A percentile compares a stretch with the other conserved stretches of the same genome.
Evolutionary conservation across 2,329 filamentous ascomycete genomes (phyloP).

Genomic region (Trichoderma koningii): DNA sequence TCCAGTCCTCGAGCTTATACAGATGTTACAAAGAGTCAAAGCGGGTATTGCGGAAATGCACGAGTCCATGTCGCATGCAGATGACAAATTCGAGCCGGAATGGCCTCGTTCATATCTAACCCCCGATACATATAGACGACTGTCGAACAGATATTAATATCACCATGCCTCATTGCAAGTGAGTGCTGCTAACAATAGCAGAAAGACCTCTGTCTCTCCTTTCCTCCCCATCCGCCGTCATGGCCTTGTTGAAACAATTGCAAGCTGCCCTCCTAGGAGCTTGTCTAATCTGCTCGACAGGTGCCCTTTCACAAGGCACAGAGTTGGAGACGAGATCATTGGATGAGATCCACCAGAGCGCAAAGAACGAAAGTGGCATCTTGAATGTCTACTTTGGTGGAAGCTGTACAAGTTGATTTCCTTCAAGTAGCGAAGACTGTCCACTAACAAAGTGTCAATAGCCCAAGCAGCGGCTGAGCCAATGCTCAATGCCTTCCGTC

Average conservation of each 20-base stretch:
- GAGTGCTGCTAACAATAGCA: background rate
- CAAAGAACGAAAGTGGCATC: slow-evolving; percentile 4
- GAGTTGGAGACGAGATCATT: slow-evolving; percentile 6
- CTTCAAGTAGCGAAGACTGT: background rate
- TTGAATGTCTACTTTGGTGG: slow-evolving; percentile 14
- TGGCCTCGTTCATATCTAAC: background rate
- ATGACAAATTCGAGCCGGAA: background rate
- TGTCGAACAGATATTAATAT: background rate
- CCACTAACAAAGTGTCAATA: background rate
- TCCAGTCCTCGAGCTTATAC: too few species aligned
- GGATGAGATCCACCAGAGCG: background rate
- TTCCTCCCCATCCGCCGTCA: background rate
- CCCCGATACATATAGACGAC: background rate
- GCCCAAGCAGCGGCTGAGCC: slow-evolving; percentile 14
- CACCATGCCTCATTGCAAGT: background rate
- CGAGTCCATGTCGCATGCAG: background rate
- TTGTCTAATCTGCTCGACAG: background rate
- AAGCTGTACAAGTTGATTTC: background rate
- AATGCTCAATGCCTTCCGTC: slow-evolving; percentile 12
- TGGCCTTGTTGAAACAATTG: background rate
- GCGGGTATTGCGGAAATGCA: background rate
- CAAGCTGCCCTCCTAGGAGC: background rate
- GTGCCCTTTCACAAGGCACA: background rate
- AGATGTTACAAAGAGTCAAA: background rate
- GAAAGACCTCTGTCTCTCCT: too few species aligned